A percentile compares a stretch with the other conserved stretches of the same genome.
phyloP scores from a whole-genome alignment of 306 rosid genomes.

The Vicia sativa region DNA sequence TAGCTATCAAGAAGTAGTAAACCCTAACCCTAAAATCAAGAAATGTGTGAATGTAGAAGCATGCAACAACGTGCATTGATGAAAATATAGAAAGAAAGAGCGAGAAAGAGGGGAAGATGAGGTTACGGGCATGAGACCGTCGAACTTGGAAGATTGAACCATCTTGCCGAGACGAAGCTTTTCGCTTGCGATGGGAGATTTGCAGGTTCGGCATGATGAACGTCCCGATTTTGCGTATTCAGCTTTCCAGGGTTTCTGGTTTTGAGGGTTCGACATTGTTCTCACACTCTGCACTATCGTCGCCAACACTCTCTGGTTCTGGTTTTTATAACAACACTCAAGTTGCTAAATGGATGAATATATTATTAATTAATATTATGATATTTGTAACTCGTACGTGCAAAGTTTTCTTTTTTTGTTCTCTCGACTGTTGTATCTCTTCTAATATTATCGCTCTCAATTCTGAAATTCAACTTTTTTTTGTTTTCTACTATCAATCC shows the following conservation, averaged over 20 bases:
- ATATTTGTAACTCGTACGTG: too few species aligned
- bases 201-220: conserved; percentile 91
- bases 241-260: conserved; percentile 87
- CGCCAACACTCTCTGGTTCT: conserved; percentile 18
- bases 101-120: neutral
- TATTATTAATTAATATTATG: too few species aligned
- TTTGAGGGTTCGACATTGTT: conserved; percentile 74
- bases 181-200: conserved; percentile 65
- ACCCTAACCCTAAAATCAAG: neutral
- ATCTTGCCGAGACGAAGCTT: conserved; percentile 87
- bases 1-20: conserved; percentile 18
- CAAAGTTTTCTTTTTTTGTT: too few species aligned
- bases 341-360: neutral
- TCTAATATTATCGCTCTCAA: too few species aligned
- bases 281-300: conserved; percentile 15
- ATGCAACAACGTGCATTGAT: conserved; percentile 2
- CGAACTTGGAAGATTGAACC: conserved; percentile 90
- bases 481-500: too few species aligned
- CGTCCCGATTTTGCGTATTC: conserved; percentile 92
- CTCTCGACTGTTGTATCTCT: too few species aligned
- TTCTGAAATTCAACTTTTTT: too few species aligned
- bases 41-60: neutral
- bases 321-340: neutral
- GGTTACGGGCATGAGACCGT: conserved; percentile 87
- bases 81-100: neutral